Percentiles rank a stretch among this genome's conserved stretches.
These are phyloP conservation scores for Senecio squalidus DNA, from an alignment of 140 eudicot genomes.

Conservation along the genomic window DNA sequence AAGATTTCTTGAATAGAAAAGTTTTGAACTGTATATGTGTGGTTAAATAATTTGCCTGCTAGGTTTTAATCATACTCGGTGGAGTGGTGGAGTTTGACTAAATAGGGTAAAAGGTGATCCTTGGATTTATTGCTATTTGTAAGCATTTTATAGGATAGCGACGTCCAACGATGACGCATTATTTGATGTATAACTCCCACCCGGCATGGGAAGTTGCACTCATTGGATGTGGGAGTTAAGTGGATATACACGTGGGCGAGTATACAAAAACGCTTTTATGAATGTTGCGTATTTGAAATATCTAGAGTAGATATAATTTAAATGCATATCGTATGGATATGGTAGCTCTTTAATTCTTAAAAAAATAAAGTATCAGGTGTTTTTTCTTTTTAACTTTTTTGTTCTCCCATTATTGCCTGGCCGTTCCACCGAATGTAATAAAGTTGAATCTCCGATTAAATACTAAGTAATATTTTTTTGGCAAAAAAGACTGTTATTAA, in stretches of 20 bases:
- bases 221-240: neutral
- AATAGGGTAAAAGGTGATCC: neutral
- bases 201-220: neutral
- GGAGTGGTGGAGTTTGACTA: neutral
- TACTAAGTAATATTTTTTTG: neutral
- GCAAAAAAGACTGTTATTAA: no score
- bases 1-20: neutral
- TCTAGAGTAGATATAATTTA: neutral
- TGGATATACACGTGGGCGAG: neutral
- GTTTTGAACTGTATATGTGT: neutral
- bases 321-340: neutral
- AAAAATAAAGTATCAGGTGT: neutral
- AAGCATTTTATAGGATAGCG: neutral
- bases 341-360: neutral
- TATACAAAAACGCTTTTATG: neutral
- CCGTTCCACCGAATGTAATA: neutral
- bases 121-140: neutral
- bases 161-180: neutral
- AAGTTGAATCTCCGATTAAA: neutral
- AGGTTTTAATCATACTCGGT: neutral
- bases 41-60: neutral
- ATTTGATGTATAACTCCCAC: neutral
- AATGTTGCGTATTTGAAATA: conserved; percentile 1
- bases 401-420: neutral
- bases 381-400: neutral